Conservation (phyloP, 495 filamentous ascomycete species). For the Xylaria flabelliformis region DNA sequence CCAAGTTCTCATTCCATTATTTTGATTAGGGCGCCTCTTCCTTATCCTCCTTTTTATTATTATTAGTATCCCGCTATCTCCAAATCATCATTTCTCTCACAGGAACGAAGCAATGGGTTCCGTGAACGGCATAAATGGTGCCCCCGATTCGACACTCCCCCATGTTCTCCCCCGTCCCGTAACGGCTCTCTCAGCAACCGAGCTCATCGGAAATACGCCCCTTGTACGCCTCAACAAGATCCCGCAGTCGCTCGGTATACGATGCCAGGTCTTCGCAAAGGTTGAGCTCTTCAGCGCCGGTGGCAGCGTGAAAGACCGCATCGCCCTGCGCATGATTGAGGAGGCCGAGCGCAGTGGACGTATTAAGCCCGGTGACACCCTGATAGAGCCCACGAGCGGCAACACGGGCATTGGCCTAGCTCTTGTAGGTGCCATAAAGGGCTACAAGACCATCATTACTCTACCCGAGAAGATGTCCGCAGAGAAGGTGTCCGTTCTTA, state of each 20-base stretch:
- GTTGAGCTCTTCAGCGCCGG: conserved; percentile 97
- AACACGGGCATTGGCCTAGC: conserved; percentile 98
- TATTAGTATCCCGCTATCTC: not conserved
- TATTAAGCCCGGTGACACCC: conserved; percentile 94
- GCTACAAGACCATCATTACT: conserved; percentile 98
- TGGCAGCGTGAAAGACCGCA: conserved; percentile 96
- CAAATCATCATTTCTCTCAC: not conserved
- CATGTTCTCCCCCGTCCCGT: conserved; percentile 36
- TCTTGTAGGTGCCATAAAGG: conserved; percentile 92
- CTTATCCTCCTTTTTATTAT: not conserved
- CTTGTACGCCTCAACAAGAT: conserved; percentile 91
- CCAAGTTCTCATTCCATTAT: not conserved
- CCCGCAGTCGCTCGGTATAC: conserved; percentile 86
- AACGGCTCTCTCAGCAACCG: conserved; percentile 51
- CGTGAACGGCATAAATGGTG: conserved; percentile 26
- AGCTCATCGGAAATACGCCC: conserved; percentile 90
- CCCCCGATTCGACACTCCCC: conserved; percentile 21
- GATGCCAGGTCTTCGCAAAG: conserved; percentile 92
- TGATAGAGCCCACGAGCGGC: conserved; percentile 97
- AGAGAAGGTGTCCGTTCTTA: conserved; percentile 94
- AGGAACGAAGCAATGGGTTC: conserved; percentile 30
- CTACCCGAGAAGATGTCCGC: conserved; percentile 99
- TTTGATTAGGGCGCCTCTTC: not conserved
- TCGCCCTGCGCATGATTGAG: conserved; percentile 97
- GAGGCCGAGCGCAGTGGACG: conserved; percentile 88